Percentiles rank a stretch among this genome's conserved stretches.
These are phyloP conservation scores for Penicillium sp. DNA, from an alignment of 2,329 filamentous ascomycete species.

Conservation along the genomic window DNA sequence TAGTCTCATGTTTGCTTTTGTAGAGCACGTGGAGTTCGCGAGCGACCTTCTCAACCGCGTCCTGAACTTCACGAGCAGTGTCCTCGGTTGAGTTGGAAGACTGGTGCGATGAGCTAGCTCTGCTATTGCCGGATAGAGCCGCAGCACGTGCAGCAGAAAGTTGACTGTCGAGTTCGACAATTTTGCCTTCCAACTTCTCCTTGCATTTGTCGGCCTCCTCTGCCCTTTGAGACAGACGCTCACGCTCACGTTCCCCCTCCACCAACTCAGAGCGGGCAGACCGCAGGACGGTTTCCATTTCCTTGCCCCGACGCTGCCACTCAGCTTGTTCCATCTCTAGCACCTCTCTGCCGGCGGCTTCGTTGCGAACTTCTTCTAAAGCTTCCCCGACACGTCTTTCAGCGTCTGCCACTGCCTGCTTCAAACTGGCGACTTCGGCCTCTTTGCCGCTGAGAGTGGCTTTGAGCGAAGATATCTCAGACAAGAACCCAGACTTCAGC, in stretches of 20 bases:
- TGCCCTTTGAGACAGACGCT: conserved; percentile 71
- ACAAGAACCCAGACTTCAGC: conserved; percentile 84
- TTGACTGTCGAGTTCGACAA: conserved; percentile 49
- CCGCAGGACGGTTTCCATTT: conserved; percentile 78
- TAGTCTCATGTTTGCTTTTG: conserved; percentile 96
- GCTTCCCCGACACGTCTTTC: conserved; percentile 88
- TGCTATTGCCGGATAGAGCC: conserved; percentile 26
- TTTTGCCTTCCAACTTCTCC: conserved; percentile 46
- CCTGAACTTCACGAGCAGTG: conserved; percentile 69
- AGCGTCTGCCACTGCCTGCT: conserved; percentile 82
- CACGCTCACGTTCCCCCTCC: conserved; percentile 73
- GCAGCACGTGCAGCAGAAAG: conserved; percentile 44
- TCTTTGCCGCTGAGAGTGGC: conserved; percentile 90
- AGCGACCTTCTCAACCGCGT: conserved; percentile 86
- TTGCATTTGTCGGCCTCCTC: conserved; percentile 69
- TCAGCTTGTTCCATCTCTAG: conserved; percentile 71
- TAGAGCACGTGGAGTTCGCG: conserved; percentile 89
- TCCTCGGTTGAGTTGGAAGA: conserved; percentile 46
- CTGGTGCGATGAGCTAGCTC: conserved; percentile 31
- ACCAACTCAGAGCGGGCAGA: conserved; percentile 81
- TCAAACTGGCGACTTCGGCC: conserved; percentile 83
- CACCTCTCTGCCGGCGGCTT: conserved; percentile 67
- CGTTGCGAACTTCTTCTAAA: conserved; percentile 78
- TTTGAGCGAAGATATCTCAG: conserved; percentile 90
- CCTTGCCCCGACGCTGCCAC: conserved; percentile 80